Evolutionary conservation across 2,329 filamentous ascomycete species (phyloP).

Genomic region (Sarocladium strictum): DNA sequence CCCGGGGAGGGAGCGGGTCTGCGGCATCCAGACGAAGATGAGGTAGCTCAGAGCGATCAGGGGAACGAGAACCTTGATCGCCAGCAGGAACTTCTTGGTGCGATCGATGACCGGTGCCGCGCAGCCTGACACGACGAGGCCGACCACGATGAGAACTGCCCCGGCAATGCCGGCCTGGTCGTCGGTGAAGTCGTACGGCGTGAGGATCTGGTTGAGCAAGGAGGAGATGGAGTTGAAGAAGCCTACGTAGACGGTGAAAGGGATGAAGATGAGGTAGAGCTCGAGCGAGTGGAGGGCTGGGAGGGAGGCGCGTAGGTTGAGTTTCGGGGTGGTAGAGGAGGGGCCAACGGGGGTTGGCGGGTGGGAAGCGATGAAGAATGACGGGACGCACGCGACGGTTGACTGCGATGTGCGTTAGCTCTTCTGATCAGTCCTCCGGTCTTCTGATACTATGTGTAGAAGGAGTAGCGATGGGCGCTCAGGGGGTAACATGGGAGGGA

Average conservation of each 20-base stretch:
- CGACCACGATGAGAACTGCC: conserved; percentile 82
- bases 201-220: conserved; percentile 83
- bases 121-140: conserved; percentile 70
- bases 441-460: too few species aligned
- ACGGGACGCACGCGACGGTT: conserved; percentile 56
- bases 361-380: conserved; percentile 70
- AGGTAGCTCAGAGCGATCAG: conserved; percentile 70
- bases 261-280: conserved; percentile 73
- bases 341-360: conserved; percentile 75
- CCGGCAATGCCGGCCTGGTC: conserved; percentile 85
- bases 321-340: conserved; percentile 55
- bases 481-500: not conserved
- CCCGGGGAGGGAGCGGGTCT: conserved; percentile 52
- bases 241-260: conserved; percentile 81
- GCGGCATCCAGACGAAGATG: conserved; percentile 71
- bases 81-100: conserved; percentile 70
- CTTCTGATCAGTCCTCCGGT: too few species aligned
- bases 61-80: conserved; percentile 70
- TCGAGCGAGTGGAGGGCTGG: conserved; percentile 56
- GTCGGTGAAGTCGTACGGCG: conserved; percentile 78
- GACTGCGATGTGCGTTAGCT: conserved; percentile 20
- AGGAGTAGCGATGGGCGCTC: not conserved
- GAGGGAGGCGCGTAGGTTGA: conserved; percentile 44
- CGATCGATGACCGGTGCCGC: conserved; percentile 78
- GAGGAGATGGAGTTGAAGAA: conserved; percentile 91